Evolutionary conservation across 2,329 filamentous ascomycete species (phyloP), one percentile per base, ranked within the genome.

Genomic region (Xylariomycetidae sp.): DNA sequence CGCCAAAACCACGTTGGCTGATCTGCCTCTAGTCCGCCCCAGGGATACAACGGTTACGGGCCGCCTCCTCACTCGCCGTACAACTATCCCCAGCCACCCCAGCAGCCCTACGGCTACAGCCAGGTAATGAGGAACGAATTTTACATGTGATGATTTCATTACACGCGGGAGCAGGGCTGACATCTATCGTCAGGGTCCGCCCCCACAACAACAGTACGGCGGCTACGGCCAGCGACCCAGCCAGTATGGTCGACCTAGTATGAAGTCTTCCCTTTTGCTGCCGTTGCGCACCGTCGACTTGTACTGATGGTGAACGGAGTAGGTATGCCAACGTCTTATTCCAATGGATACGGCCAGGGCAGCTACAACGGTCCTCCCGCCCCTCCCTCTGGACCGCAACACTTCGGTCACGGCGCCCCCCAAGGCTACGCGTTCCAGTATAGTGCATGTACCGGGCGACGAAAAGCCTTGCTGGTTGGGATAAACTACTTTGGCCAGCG

Each of bases 401-500:
- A 73, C 42, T 92, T 92, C 53, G 85, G 88, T 35, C 70, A 79
- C 40, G 88, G 87, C 37, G 88, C 89, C 10, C 88, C 88, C 13
- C 71, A 78, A 43, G 73, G 72, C 49, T 95, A 95, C 60, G 77
- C 71, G 27, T 96, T 89, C 61, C 85, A 90, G 60, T 95, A 95
- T 61, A 95, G 88, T 29, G 82, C 82, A 46, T 96, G 89, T 58
- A 93, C 84, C 5, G 90, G 89, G 28, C 78, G 80, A 50, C 72
- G 89, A 56, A 95, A 95, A 65, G 90, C 89, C 4, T 67, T 95
- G 19, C 63, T 96, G 40, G 90, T 95, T 48, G 90, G 90, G 35
- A 95, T 95, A 68, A 95, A 95, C 64, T 95, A 96, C 64, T 95
- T 95, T 56, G 81, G 84, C 32, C 89, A 95, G 63, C 79, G 85